A percentile compares a stretch with the other conserved stretches of the same genome.
Evolutionary conservation across 2,329 filamentous ascomycete species (phyloP).

Genomic region (Aspergillus alliaceus): DNA sequence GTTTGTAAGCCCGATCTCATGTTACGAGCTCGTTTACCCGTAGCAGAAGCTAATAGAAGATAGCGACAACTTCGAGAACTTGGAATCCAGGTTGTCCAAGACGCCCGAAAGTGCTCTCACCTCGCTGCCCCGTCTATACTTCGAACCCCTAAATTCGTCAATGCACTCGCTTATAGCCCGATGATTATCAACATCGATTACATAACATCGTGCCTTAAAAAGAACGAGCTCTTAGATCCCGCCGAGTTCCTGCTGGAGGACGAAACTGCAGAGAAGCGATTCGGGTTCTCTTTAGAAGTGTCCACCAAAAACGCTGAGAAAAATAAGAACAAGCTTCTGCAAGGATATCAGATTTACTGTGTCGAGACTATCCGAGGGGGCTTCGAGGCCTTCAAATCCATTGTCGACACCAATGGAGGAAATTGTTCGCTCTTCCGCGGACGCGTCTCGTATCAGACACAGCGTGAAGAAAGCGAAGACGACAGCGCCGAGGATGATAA

Average conservation of each 20-base stretch:
- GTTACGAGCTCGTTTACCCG: too few species aligned
- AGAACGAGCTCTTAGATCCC: conserved; percentile 63
- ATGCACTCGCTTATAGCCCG: conserved; percentile 78
- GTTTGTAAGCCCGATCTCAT: conserved; percentile 50
- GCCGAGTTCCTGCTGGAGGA: conserved; percentile 71
- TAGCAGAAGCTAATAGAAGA: neutral
- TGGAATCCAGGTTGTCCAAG: conserved; percentile 76
- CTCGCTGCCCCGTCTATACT: conserved; percentile 84
- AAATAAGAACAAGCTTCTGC: conserved; percentile 75
- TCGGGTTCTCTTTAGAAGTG: conserved; percentile 67
- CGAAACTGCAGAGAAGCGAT: conserved; percentile 68
- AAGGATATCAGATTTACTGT: conserved; percentile 78
- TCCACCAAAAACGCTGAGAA: conserved; percentile 69
- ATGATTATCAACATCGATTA: conserved; percentile 75
- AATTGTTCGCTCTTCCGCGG: conserved; percentile 75
- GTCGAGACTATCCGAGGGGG: conserved; percentile 78
- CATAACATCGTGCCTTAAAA: conserved; percentile 73
- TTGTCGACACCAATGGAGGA: conserved; percentile 86
- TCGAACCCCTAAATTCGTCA: conserved; percentile 90
- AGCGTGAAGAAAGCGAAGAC: conserved; percentile 45
- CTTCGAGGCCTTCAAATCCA: conserved; percentile 78
- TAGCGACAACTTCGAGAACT: conserved; percentile 79
- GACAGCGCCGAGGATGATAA: conserved; percentile 60
- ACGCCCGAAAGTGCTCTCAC: conserved; percentile 76
- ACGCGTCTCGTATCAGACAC: conserved; percentile 68